Evolutionary conservation across 345 rosid genomes (phyloP), one percentile per base, ranked within the genome.

Genomic region (Populus nigra): DNA sequence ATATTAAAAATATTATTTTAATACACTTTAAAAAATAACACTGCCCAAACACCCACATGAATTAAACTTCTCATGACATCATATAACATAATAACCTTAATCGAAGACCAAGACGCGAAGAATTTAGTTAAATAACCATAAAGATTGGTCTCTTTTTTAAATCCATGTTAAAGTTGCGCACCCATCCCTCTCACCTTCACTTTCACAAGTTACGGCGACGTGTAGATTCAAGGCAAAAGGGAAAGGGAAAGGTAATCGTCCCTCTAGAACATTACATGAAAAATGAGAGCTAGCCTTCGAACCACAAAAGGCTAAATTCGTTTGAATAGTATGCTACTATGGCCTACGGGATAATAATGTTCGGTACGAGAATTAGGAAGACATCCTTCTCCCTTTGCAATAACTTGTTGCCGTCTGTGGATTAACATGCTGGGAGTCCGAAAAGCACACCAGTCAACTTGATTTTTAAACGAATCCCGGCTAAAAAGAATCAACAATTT

Each of bases 11-110:
- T 33, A 33, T n/a, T n/a, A n/a, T n/a, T n/a, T n/a, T n/a, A 2
- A 31, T 2, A 2, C 3, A 31, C 0, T 31, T 33, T 4, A 33
- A 4, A 4, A 33, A 33, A 33, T 0, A 33, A 33, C 0, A 4
- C 35, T 4, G n/a, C 5, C 0, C 3, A 33, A 33, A 33, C 5
- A 33, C 31, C 0, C 0, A 0, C 5, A 4, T 33, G 0, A 20
- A 1, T 7, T 53, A 53, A 53, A 18, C n/a, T 18, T 20, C 3
- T 53, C 7, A 5, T 1, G 1, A 1, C n/a, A 53, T 20, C 6
- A 3, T 53, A 0, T 18, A 18, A 50, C 18, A 49, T 6, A 5
- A 5, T 17, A 4, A 17, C 22, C 18, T 0, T 5, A 1, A 0
- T 1, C 1, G 20, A 47, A 47, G 8, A 20, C n/a, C 23, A 53